A percentile compares a stretch with the other conserved stretches of the same genome.
These are phyloP conservation scores for Torrubiella hemipterigena DNA, from an alignment of 2,329 filamentous ascomycete species.

Conservation along the genomic window DNA sequence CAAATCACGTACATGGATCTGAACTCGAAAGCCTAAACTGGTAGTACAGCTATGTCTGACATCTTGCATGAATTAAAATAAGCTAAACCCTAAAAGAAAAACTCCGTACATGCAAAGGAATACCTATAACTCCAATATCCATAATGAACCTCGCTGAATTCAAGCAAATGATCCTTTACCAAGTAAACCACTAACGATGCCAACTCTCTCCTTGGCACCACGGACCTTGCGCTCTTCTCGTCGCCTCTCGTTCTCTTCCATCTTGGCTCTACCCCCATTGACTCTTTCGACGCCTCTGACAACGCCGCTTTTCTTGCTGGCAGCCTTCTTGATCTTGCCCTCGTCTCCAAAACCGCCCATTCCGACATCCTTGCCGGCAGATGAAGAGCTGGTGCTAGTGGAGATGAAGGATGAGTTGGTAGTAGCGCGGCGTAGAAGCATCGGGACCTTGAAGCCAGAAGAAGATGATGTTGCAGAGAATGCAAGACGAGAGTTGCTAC, in stretches of 20 bases:
- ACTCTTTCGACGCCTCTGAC: slow-evolving; percentile 45
- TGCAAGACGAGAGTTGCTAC: slow-evolving; percentile 33
- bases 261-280: slow-evolving; percentile 40
- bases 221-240: slow-evolving; percentile 46
- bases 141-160: too few relatives aligned
- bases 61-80: too few relatives aligned
- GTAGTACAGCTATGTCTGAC: too few relatives aligned
- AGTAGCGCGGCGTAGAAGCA: slow-evolving; percentile 61
- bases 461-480: slow-evolving; percentile 35
- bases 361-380: slow-evolving; percentile 7
- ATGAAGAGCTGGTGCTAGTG: slow-evolving; percentile 13
- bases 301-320: slow-evolving; percentile 47
- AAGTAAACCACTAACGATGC: slow-evolving; percentile 46
- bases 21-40: too few relatives aligned
- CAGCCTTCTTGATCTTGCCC: slow-evolving; percentile 46
- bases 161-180: slow-evolving; percentile 32
- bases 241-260: slow-evolving; percentile 44
- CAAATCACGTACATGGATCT: too few relatives aligned
- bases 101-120: too few relatives aligned
- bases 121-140: too few relatives aligned
- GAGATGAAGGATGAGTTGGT: slow-evolving; percentile 43
- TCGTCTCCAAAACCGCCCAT: slow-evolving; percentile 31
- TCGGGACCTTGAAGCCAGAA: slow-evolving; percentile 53
- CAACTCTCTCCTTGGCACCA: slow-evolving; percentile 43
- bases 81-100: too few relatives aligned